Evolutionary conservation across 2,329 filamentous ascomycete genomes (phyloP), one percentile per base, ranked within the genome.

Genomic region (Alternaria viburni): DNA sequence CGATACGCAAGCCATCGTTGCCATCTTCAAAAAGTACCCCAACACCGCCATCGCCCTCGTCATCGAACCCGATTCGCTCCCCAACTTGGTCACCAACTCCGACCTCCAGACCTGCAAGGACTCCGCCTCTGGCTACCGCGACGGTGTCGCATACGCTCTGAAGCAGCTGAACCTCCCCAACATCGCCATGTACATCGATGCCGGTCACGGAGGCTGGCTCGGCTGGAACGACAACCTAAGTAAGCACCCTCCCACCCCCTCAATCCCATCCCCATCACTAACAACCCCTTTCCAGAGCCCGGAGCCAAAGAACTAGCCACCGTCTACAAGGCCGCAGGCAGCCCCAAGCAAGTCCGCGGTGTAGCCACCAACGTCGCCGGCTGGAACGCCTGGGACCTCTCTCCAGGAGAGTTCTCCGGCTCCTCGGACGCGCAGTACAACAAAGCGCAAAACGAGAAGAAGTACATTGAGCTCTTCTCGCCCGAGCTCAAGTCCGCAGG

Each of bases 161-260:
- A 82, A 83, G 71, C 80, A 82, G 61, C 81, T 90, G 68, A 88
- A 89, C 79, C 79, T 90, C 36, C 83, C 86, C 71, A 90, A 90
- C 76, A 87, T 90, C 36, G 81, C 86, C 68, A 87, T 88, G 86
- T 90, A 90, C 77, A 78, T 90, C 45, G 88, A 90, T 71, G 88
- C 87, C 21, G 88, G 87, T 67, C 88, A 90, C 77, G 87, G 86
- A 52, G 88, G 88, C 69, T 90, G 88, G 88, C 83, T 90, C 55
- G 88, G 88, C 75, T 90, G 88, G 88, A 79, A 85, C 57, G 87
- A 86, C 72, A 90, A 90, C 80, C 83, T 88, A 56, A 75, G 76
- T 64, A 72, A 52, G 49, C 36, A 73, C 74, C 17, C 26, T 28
- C 25, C 21, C 19, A 23, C 6, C 19, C n/a, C n/a, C 41, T 9